A percentile compares a stretch with the other conserved stretches of the same genome.
Evolutionary conservation across 1,139 yeast genomes (phyloP).

Genomic region (Yamadazyma taylorii): DNA sequence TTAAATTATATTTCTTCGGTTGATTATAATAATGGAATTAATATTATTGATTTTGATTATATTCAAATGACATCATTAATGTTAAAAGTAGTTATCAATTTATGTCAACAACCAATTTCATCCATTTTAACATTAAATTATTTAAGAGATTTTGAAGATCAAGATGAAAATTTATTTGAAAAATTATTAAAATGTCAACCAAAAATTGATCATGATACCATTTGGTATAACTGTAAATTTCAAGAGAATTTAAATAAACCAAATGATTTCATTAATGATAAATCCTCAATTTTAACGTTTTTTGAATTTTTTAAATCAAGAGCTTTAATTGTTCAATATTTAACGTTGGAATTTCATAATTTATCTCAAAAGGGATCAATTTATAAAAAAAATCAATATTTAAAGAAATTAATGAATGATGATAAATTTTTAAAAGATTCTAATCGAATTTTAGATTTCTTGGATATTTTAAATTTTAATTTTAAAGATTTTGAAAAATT

Average conservation of each 20-base stretch:
- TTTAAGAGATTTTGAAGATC: constrained; percentile 38
- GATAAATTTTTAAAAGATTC: constrained; percentile 49
- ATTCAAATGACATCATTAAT: constrained; percentile 57
- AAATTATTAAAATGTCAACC: constrained; percentile 55
- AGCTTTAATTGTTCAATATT: constrained; percentile 59
- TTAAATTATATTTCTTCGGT: constrained; percentile 41
- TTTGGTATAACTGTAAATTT: constrained; percentile 56
- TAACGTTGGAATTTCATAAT: constrained; percentile 72
- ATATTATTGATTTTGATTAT: constrained; percentile 50
- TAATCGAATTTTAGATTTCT: constrained; percentile 63
- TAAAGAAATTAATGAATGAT: constrained; percentile 52
- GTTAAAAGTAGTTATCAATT: constrained; percentile 58
- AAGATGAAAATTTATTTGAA: constrained; percentile 46
- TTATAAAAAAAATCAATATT: constrained; percentile 55
- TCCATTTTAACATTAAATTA: constrained; percentile 51
- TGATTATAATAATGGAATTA: constrained; percentile 37
- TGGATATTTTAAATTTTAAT: constrained; percentile 67
- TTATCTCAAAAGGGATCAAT: constrained; percentile 52
- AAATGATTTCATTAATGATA: constrained; percentile 36
- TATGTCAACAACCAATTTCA: constrained; percentile 57
- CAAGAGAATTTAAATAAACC: constrained; percentile 31
- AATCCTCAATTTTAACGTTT: constrained; percentile 50
- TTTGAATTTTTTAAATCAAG: constrained; percentile 64
- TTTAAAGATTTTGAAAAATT: constrained; percentile 39
- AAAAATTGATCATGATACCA: constrained; percentile 43